Conservation (phyloP, 768 basidiomycete genomes). For the Tulasnella sp. region DNA sequence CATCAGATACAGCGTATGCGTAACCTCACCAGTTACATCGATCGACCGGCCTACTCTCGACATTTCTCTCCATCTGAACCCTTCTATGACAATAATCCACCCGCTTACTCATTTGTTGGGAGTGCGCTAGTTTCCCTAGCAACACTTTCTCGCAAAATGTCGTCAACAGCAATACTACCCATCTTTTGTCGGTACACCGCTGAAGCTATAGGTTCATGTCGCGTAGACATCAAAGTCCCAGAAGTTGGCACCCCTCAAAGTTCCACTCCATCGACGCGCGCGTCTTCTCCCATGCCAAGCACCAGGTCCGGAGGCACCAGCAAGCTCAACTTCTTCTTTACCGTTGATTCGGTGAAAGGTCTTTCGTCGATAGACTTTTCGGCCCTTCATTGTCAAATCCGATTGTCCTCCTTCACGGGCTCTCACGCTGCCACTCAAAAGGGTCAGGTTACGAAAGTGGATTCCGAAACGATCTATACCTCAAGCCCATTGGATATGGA, state of each 20-base stretch:
- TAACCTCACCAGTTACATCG: conserved; percentile 77
- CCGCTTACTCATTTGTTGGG: conserved; percentile 87
- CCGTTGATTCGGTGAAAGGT: conserved; percentile 78
- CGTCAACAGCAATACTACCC: conserved; percentile 62
- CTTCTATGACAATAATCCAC: conserved; percentile 79
- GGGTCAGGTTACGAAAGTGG: conserved; percentile 63
- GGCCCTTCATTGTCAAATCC: conserved; percentile 72
- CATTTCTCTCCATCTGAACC: conserved; percentile 91
- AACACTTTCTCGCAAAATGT: conserved; percentile 61
- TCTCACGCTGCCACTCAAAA: conserved; percentile 57
- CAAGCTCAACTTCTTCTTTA: conserved; percentile 74
- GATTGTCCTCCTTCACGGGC: conserved; percentile 78
- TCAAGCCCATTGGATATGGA: conserved; percentile 67
- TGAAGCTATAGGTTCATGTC: conserved; percentile 91
- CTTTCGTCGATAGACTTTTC: conserved; percentile 83
- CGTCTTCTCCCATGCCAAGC: conserved; percentile 60
- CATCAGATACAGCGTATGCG: conserved; percentile 89
- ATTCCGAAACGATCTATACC: conserved; percentile 75
- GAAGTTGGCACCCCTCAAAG: conserved; percentile 41
- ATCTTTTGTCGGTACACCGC: conserved; percentile 91
- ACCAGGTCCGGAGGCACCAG: conserved; percentile 50
- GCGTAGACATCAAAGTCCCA: conserved; percentile 67
- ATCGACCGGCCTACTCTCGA: conserved; percentile 82
- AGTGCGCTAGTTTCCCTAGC: conserved; percentile 72
- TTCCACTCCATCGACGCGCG: conserved; percentile 54